Base-by-base conservation (phyloP, 371 early-diverging fungal species). In the Coemansia sp. region DNA sequence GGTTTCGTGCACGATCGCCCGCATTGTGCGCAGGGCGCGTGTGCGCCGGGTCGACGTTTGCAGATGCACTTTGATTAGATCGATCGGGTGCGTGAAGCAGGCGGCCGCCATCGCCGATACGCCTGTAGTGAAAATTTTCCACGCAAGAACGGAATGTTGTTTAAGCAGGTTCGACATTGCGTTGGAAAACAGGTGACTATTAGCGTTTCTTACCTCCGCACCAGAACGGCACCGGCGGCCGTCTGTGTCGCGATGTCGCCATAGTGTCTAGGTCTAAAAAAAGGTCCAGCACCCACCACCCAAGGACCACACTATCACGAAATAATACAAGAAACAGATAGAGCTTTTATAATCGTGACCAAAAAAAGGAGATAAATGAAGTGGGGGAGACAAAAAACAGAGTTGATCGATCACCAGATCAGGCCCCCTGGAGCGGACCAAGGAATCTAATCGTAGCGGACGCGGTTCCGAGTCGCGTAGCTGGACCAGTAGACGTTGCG, bases 51-150 rank as follows among this genome's bases (percentile, higher is more conserved):
- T 82, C 0, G 83, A 80, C 34, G 87, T 92, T 68, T 94, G 94
- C 55, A 94, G 72, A n/a, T 92, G 86, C 42, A 93, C 90, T 75
- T 93, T 92, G 54, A 90, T 80, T 60, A 90, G 78, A 79, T 94
- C 94, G 29, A 92, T 85, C 0, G 94, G 94, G 57, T 93, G 92
- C 1, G 91, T 87, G 24, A 80, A 79, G 40, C 82, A 74, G 4
- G 84, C 83, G 10, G 88, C 88, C 5, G 69, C 59, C 72, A 72
- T 72, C 1, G 72, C 72, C 46, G 72, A 62, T 29, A 72, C 67
- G 24, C 72, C 72, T 72, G 67, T 29, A 48, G 2, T 4, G 16
- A 16, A 5, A n/a, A 14, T 16, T 12, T 6, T 34, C 16, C 3
- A 16, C n/a, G 6, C 11, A 34, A 4, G n/a, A 50, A 16, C 9